Evolutionary conservation across 2,329 filamentous ascomycete genomes (phyloP).

Genomic region (Geosmithia morbida): DNA sequence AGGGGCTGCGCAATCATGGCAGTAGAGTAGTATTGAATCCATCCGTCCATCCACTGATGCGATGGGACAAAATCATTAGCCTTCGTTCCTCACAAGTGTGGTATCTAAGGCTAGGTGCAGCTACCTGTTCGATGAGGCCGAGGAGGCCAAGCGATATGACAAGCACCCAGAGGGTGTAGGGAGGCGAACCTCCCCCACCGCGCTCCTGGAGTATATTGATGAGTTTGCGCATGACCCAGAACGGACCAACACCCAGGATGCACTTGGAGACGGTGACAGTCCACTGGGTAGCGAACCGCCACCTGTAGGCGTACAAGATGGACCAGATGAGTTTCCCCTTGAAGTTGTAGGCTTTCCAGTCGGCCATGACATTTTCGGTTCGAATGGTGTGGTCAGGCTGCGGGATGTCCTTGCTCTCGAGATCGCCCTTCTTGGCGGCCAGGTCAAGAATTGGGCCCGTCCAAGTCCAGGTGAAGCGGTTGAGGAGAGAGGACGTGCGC

Average conservation of each 20-base stretch:
- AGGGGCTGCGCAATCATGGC: conserved; percentile 50
- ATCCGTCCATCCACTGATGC: conserved; percentile 42
- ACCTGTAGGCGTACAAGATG: conserved; percentile 42
- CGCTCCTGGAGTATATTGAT: conserved; percentile 48
- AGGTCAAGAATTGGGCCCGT: conserved; percentile 35
- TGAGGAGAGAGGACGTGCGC: conserved; percentile 44
- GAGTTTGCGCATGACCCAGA: conserved; percentile 52
- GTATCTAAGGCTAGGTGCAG: conserved; percentile 1
- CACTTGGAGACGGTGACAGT: conserved; percentile 36
- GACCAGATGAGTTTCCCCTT: conserved; percentile 43
- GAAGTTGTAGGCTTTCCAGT: conserved; percentile 32
- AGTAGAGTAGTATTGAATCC: conserved; percentile 53
- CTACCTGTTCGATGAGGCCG: conserved; percentile 36
- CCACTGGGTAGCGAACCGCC: conserved; percentile 43
- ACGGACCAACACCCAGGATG: conserved; percentile 53
- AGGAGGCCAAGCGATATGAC: conserved; percentile 48
- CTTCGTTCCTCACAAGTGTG: not conserved
- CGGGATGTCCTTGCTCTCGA: conserved; percentile 50
- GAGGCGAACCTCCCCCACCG: conserved; percentile 25
- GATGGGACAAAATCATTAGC: not conserved
- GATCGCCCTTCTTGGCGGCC: conserved; percentile 40
- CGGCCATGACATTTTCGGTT: conserved; percentile 31
- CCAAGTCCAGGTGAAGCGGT: conserved; percentile 54
- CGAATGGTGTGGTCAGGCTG: conserved; percentile 41
- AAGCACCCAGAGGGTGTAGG: conserved; percentile 49